Conservation (phyloP, 768 basidiomycete species). For the Trametes villosa region DNA sequence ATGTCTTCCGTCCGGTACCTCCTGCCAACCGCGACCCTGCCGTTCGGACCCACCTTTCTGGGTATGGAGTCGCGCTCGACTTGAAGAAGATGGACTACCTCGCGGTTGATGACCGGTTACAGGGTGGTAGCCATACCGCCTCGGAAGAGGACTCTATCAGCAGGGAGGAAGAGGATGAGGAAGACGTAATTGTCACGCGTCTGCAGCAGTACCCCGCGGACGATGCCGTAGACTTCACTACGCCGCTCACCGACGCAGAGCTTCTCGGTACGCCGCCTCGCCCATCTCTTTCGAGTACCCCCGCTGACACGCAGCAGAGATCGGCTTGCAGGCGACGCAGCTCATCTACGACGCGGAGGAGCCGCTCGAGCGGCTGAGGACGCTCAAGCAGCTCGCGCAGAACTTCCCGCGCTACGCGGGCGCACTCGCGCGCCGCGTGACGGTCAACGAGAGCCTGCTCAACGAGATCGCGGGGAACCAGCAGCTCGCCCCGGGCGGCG, state of each 20-base stretch:
- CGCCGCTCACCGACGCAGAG: slow-evolving; percentile 39
- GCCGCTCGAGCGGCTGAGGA: slow-evolving; percentile 43
- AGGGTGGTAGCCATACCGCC: slow-evolving; percentile 2
- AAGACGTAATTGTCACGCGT: slow-evolving; percentile 29
- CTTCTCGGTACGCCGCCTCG: slow-evolving; percentile 46
- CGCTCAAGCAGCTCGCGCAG: slow-evolving; percentile 73
- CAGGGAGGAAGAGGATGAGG: slow-evolving; percentile 10
- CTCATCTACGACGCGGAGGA: slow-evolving; percentile 63
- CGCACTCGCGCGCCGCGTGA: slow-evolving; percentile 71
- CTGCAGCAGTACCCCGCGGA: slow-evolving; percentile 35
- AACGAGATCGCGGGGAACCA: slow-evolving; percentile 65
- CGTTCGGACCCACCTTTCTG: slow-evolving; percentile 61
- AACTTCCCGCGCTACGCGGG: slow-evolving; percentile 90
- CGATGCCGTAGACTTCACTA: slow-evolving; percentile 23
- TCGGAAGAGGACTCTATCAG: neutral
- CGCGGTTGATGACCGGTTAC: slow-evolving; percentile 81
- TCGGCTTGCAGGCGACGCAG: slow-evolving; percentile 77
- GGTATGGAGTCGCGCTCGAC: slow-evolving; percentile 91
- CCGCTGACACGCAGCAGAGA: slow-evolving; percentile 40
- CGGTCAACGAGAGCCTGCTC: slow-evolving; percentile 50
- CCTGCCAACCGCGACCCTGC: slow-evolving; percentile 34
- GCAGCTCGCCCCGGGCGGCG: slow-evolving; percentile 53
- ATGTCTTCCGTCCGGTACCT: slow-evolving; percentile 75
- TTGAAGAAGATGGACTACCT: slow-evolving; percentile 98
- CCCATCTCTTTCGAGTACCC: neutral